Base-by-base conservation (phyloP, 495 filamentous ascomycete species). In the Darksidea phi region DNA sequence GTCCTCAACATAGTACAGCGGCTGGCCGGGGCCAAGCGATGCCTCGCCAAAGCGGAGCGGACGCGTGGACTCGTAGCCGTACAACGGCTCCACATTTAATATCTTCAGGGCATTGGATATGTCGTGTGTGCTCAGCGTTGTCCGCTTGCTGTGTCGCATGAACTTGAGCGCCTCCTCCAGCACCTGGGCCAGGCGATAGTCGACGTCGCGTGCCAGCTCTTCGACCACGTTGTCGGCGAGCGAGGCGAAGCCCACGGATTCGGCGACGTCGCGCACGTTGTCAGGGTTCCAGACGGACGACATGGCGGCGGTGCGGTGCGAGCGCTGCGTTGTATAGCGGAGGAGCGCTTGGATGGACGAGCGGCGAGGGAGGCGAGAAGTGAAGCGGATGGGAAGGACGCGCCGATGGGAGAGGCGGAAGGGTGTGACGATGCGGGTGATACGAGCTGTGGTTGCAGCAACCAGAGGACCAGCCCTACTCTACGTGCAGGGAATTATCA, bases 1-100 rank as follows among this genome's bases (percentile, higher is more conserved):
- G 75, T 98, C 94, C 71, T 98, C 95, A 26, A 98, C 88, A 68
- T 98, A 98, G 78, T 89, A 98, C 13, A 98, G 79, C 38, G 93
- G 91, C 72, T 97, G 92, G n/a, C 90, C 91, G 7, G 92, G 90
- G 0, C 94, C 94, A 34, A 98, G 77, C 13, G 88, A 93, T 1
- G 94, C 94, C 75, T 97, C 94, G 24, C 95, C 95, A 68, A 93
- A 98, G 37, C 86, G 82, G 61, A 98, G 75, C 1, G 91, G 89
- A 12, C 93, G 80, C 1, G 86, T 88, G 15, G 91, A 88, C 63
- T 96, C 93, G 73, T 98, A 98, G 13, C 94, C 94, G 69, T 95
- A 98, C 1, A 98, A 78, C 1, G 94, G 94, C 70, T 97, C 94
- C 13, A 96, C 90, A 67, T 97, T 88, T 6, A 98, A 82, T 11